Conservation (phyloP, 73 alveolate species). For the Paramecium pentaurelia region DNA sequence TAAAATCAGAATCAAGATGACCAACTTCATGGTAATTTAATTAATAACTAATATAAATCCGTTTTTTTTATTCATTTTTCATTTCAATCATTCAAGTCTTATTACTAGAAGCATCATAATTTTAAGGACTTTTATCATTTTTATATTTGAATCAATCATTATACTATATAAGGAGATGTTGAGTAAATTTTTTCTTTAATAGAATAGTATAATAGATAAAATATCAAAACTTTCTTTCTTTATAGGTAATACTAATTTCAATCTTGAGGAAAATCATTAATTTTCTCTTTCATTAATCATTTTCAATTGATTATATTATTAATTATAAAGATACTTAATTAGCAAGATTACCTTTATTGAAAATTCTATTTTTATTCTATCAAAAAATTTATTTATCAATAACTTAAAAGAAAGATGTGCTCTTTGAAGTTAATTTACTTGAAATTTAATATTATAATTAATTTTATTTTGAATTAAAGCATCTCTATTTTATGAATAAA, state of each 20-base stretch:
- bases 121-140: not conserved
- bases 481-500: not conserved
- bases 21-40: constrained; percentile 13
- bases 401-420: no score
- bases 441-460: no score
- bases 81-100: not conserved
- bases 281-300: no score
- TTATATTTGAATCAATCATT: not conserved
- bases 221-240: no score
- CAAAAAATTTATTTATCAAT: not conserved
- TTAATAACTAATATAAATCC: constrained; percentile 11
- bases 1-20: constrained; percentile 5
- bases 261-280: not conserved
- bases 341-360: no score
- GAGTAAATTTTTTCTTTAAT: not conserved
- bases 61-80: not conserved
- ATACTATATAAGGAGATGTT: not conserved
- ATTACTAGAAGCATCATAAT: not conserved
- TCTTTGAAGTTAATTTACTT: not conserved
- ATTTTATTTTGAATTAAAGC: not conserved
- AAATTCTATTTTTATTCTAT: not conserved
- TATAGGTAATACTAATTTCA: not conserved
- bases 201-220: not conserved
- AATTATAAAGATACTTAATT: not conserved
- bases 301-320: no score